These are phyloP conservation scores for Metschnikowia gelsemii DNA, from an alignment of 805 yeast genomes.

Conservation along the genomic window DNA sequence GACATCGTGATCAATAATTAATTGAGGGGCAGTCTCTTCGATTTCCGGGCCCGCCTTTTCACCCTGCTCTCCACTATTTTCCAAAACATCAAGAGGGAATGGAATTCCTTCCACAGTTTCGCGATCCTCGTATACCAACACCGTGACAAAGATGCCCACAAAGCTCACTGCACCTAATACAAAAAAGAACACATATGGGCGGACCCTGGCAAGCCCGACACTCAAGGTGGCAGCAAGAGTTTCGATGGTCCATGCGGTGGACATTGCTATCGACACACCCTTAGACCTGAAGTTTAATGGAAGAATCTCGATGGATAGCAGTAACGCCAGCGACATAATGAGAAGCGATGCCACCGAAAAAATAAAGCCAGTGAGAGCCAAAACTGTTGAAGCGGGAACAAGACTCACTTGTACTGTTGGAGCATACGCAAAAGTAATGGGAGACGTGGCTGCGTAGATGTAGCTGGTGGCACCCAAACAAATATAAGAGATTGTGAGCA, in stretches of 20 bases:
- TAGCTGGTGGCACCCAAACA: constrained; percentile 38
- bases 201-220: constrained; percentile 4
- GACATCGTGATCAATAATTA: constrained; percentile 24
- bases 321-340: constrained; percentile 47
- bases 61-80: constrained; percentile 2
- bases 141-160: constrained; percentile 2
- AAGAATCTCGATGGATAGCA: constrained; percentile 51
- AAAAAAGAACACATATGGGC: constrained; percentile 8
- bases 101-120: constrained; percentile 7
- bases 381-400: constrained; percentile 40
- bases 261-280: constrained; percentile 15
- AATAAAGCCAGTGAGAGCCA: constrained; percentile 46
- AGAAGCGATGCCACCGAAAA: constrained; percentile 49
- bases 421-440: constrained; percentile 29
- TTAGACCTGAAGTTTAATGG: constrained; percentile 42
- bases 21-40: not conserved
- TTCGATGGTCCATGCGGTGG: constrained; percentile 13
- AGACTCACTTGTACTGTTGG: constrained; percentile 36
- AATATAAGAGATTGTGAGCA: constrained; percentile 36
- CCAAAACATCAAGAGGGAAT: constrained; percentile 4
- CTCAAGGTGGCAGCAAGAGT: constrained; percentile 6
- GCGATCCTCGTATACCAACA: constrained; percentile 2
- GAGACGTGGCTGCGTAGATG: constrained; percentile 31
- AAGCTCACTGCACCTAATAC: constrained; percentile 5
- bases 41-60: not conserved